phyloP scores from a whole-genome alignment of 345 rosid genomes.

The Murraya paniculata region DNA sequence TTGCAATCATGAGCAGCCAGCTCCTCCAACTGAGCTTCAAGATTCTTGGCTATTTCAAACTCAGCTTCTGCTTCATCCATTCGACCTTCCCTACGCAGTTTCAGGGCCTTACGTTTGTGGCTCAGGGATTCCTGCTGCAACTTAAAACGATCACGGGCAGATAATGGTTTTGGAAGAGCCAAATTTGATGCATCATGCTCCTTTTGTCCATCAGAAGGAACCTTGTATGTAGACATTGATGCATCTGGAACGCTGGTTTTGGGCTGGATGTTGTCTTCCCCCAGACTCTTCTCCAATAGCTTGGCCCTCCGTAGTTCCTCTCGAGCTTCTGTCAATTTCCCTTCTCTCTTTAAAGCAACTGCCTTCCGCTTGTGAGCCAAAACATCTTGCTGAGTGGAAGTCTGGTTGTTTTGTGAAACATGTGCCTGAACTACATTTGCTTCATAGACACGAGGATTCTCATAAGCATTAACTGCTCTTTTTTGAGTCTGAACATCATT shows the following conservation, averaged over 20 bases:
- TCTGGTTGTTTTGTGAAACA: conserved; percentile 37
- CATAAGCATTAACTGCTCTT: conserved; percentile 21
- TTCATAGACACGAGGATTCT: conserved; percentile 20
- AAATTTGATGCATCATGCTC: conserved; percentile 38
- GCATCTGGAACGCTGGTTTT: conserved; percentile 20
- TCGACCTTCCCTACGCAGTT: conserved; percentile 78
- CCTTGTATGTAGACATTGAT: conserved; percentile 16
- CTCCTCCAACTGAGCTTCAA: conserved; percentile 83
- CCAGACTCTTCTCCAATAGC: conserved; percentile 61
- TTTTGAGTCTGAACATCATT: conserved; percentile 13
- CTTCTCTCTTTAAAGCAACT: conserved; percentile 74
- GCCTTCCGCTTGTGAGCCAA: conserved; percentile 75
- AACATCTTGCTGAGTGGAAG: conserved; percentile 54
- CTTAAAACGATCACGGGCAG: conserved; percentile 82
- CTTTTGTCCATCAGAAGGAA: conserved; percentile 37
- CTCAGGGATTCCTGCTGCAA: conserved; percentile 82
- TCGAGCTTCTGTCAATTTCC: conserved; percentile 75
- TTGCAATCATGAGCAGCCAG: conserved; percentile 40
- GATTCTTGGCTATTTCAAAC: conserved; percentile 81
- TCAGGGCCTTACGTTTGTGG: conserved; percentile 87
- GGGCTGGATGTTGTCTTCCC: conserved; percentile 33
- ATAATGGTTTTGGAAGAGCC: conserved; percentile 49
- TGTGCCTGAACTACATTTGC: conserved; percentile 24
- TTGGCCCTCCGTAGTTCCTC: conserved; percentile 80
- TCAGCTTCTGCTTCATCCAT: conserved; percentile 89